phyloP scores from a whole-genome alignment of 805 yeast species.

The Teunomyces atbi region DNA sequence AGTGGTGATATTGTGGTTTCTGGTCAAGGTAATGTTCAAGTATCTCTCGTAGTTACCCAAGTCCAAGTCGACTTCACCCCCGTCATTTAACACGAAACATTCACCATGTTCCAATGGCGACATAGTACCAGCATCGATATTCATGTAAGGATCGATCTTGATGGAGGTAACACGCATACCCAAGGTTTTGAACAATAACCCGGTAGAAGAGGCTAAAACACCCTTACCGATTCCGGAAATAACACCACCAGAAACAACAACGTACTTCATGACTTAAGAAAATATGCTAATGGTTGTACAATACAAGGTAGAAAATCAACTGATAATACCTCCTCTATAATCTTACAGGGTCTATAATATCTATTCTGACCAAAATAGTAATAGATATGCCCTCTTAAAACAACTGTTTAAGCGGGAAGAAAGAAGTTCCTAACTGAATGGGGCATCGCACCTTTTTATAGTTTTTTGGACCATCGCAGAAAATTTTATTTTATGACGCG shows the following conservation, averaged over 20 bases:
- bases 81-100: conserved; percentile 95
- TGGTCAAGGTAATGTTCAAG: conserved; percentile 87
- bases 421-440: conserved; percentile 15
- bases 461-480: conserved; percentile 6
- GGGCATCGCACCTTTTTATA: conserved; percentile 10
- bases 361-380: background rate
- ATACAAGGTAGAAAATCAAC: background rate
- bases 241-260: conserved; percentile 99
- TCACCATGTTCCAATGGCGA: conserved; percentile 99
- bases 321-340: background rate
- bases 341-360: conserved; percentile 3
- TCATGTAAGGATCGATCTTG: conserved; percentile 98
- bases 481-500: conserved; percentile 4
- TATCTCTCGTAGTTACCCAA: conserved; percentile 98
- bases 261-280: conserved; percentile 79
- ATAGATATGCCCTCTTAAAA: conserved; percentile 43
- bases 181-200: conserved; percentile 86
- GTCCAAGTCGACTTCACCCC: conserved; percentile 98
- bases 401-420: conserved; percentile 46
- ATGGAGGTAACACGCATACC: conserved; percentile 96
- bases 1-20: conserved; percentile 95
- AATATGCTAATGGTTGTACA: conserved; percentile 5
- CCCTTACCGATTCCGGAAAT: conserved; percentile 99
- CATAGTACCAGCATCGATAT: conserved; percentile 99
- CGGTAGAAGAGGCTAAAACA: conserved; percentile 95